Conservation (phyloP, 306 rosid genomes). For the Vigna nakashimae region DNA sequence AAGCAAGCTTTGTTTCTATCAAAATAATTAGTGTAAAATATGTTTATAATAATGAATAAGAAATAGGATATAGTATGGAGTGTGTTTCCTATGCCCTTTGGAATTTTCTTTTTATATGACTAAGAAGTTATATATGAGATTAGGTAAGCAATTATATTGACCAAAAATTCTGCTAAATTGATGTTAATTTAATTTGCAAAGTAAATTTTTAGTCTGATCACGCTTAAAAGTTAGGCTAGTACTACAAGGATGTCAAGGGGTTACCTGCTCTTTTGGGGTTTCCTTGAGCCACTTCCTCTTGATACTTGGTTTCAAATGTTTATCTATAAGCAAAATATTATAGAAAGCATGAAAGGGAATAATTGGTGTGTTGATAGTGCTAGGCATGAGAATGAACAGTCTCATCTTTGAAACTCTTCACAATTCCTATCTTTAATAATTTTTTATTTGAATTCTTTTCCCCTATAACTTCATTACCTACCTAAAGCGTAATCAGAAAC, state of each 20-base stretch:
- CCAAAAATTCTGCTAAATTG: conserved; percentile 37
- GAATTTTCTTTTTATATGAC: conserved; percentile 4
- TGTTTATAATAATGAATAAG: not conserved
- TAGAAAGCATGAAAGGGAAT: conserved; percentile 35
- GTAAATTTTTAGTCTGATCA: conserved; percentile 46
- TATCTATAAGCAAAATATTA: conserved; percentile 12
- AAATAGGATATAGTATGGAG: conserved; percentile 4
- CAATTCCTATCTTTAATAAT: not conserved
- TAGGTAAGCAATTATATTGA: conserved; percentile 24
- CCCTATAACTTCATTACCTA: conserved; percentile 6
- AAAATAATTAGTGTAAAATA: not conserved
- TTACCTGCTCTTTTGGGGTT: conserved; percentile 51
- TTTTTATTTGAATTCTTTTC: not conserved
- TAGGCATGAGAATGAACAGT: conserved; percentile 21
- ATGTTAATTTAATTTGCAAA: conserved; percentile 30
- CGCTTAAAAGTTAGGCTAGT: conserved; percentile 43
- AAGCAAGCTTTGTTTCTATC: not conserved
- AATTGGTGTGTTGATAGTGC: conserved; percentile 29
- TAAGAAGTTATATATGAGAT: conserved; percentile 4
- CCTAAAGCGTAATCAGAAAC: conserved; percentile 11
- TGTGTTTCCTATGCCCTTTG: conserved; percentile 9
- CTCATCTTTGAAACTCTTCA: conserved; percentile 19
- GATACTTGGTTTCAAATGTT: conserved; percentile 29
- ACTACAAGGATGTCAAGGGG: conserved; percentile 41
- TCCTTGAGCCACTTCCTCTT: conserved; percentile 49